A percentile compares a stretch with the other conserved stretches of the same genome.
These are phyloP conservation scores for Trichoderma cornu-damae DNA, from an alignment of 2,329 filamentous ascomycete genomes.

Conservation along the genomic window DNA sequence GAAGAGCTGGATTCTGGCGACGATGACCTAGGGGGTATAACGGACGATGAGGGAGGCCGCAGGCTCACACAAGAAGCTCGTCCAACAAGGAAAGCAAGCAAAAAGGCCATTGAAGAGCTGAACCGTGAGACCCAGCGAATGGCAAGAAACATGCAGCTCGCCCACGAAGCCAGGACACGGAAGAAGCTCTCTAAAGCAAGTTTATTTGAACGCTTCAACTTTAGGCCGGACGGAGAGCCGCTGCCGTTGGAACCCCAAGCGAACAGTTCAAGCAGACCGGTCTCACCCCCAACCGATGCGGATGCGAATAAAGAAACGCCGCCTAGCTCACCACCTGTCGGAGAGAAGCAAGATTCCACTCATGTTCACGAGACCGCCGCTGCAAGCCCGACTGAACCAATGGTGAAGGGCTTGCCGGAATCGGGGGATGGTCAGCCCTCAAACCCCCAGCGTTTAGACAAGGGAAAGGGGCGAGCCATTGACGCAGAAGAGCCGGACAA, in stretches of 20 bases:
- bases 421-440: constrained; percentile 34
- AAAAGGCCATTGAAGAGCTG: constrained; percentile 93
- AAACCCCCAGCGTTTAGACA: constrained; percentile 40
- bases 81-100: constrained; percentile 80
- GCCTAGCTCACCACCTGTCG: constrained; percentile 61
- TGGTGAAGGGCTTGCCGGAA: constrained; percentile 35
- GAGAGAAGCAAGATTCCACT: constrained; percentile 28
- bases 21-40: constrained; percentile 47
- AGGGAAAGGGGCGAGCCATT: constrained; percentile 47
- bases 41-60: constrained; percentile 58
- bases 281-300: constrained; percentile 48
- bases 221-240: constrained; percentile 43
- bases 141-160: constrained; percentile 81
- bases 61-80: constrained; percentile 64
- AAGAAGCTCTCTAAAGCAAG: constrained; percentile 84
- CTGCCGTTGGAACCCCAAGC: constrained; percentile 33
- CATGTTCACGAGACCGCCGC: constrained; percentile 15
- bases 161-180: constrained; percentile 82
- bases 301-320: constrained; percentile 57
- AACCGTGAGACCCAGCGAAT: constrained; percentile 89
- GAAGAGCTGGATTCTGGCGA: constrained; percentile 34
- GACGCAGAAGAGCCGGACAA: constrained; percentile 21
- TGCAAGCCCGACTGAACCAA: constrained; percentile 28
- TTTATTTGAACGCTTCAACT: constrained; percentile 81
- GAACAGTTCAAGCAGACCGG: constrained; percentile 52